Evolutionary conservation across 345 rosid species (phyloP).

Genomic region (Chamaenerion angustifolium): DNA sequence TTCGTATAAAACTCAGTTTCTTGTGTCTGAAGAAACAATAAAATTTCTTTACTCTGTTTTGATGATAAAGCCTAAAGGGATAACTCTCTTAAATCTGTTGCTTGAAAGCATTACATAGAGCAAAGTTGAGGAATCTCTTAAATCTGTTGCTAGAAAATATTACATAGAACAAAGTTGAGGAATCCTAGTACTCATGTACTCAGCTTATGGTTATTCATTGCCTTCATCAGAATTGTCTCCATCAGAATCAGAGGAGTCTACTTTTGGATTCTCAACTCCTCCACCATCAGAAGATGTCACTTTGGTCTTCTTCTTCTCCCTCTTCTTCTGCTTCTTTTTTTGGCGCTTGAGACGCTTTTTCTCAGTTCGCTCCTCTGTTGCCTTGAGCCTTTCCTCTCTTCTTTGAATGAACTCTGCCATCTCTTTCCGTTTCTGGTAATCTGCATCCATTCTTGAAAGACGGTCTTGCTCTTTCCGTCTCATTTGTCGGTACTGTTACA

Average conservation of each 20-base stretch:
- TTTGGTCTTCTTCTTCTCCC: constrained; percentile 64
- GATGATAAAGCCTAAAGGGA: too few relatives aligned
- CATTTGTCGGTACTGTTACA: constrained; percentile 49
- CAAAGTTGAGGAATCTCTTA: too few relatives aligned
- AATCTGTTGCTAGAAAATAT: not conserved
- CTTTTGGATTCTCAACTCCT: constrained; percentile 28
- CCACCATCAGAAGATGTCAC: constrained; percentile 1
- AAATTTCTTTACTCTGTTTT: too few relatives aligned
- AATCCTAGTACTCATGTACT: constrained; percentile 1
- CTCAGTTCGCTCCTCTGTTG: constrained; percentile 64
- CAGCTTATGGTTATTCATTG: constrained; percentile 17
- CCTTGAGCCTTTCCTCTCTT: constrained; percentile 72
- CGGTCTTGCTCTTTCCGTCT: constrained; percentile 86
- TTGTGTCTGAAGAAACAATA: too few relatives aligned
- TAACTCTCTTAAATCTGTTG: too few relatives aligned
- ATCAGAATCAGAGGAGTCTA: constrained; percentile 20
- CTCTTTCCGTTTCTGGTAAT: constrained; percentile 66
- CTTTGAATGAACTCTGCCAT: constrained; percentile 56
- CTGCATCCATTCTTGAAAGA: constrained; percentile 77
- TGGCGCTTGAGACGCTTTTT: constrained; percentile 68
- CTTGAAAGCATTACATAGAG: too few relatives aligned
- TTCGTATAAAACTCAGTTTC: too few relatives aligned
- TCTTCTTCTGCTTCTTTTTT: constrained; percentile 73
- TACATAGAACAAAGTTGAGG: not conserved
- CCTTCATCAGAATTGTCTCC: constrained; percentile 27